Percentiles rank a stretch among this genome's conserved stretches.
Conservation (phyloP, 257 asterid species). For the Plantago elongata region DNA sequence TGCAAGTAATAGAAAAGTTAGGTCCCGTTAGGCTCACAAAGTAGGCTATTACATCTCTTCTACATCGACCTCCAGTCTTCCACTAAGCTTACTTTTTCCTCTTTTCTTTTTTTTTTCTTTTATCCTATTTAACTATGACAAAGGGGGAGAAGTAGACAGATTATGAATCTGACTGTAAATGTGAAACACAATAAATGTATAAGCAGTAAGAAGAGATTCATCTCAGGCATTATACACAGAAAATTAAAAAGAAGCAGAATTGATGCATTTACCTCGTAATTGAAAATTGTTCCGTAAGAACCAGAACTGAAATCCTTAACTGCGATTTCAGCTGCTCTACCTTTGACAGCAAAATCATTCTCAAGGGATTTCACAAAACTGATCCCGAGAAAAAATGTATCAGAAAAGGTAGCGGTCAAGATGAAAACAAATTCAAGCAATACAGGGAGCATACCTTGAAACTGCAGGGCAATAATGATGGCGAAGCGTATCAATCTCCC, state of each 20-base stretch:
- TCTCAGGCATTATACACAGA: background rate
- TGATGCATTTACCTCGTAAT: constrained; percentile 57
- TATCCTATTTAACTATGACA: too few relatives aligned
- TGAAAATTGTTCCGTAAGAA: constrained; percentile 72
- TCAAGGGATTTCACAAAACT: constrained; percentile 77
- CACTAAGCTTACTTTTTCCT: too few relatives aligned
- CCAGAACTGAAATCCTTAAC: constrained; percentile 81
- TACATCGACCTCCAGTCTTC: too few relatives aligned
- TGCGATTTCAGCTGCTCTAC: constrained; percentile 69
- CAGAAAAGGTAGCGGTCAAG: constrained; percentile 1
- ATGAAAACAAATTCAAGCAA: background rate
- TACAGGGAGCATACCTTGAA: constrained; percentile 47
- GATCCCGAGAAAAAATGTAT: constrained; percentile 14
- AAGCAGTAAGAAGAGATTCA: constrained; percentile 7
- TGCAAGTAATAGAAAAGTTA: constrained; percentile 27
- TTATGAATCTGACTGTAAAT: background rate
- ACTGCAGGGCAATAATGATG: constrained; percentile 87
- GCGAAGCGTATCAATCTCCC: constrained; percentile 89
- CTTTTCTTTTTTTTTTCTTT: too few relatives aligned
- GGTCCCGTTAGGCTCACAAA: constrained; percentile 5
- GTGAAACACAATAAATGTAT: background rate
- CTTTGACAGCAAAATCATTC: constrained; percentile 71
- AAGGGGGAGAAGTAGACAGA: background rate
- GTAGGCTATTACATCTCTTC: background rate
- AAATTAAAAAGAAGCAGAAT: background rate